Percentiles rank a stretch among this genome's conserved stretches.
Evolutionary conservation across 1,284 basidiomycete genomes (phyloP).

Genomic region (Malassezia restricta): DNA sequence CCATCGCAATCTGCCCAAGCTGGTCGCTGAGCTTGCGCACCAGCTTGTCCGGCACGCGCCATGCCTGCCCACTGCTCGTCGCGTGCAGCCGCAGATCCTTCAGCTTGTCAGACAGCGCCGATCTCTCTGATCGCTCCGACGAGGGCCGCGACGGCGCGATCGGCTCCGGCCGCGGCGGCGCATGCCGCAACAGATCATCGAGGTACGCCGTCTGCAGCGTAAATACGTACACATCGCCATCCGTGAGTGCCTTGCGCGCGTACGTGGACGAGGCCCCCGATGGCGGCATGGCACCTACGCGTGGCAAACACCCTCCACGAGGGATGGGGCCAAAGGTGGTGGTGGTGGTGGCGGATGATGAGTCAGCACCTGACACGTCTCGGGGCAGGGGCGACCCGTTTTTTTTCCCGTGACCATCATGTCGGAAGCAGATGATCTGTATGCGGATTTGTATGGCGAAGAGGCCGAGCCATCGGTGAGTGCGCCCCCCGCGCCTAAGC

Average conservation of each 20-base stretch:
- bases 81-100: constrained; percentile 19
- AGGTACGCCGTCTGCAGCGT: constrained; percentile 37
- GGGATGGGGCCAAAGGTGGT: no score
- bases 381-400: background rate
- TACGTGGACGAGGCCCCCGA: background rate
- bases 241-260: constrained; percentile 21
- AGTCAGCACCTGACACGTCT: background rate
- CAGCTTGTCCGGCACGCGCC: constrained; percentile 41
- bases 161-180: background rate
- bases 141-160: background rate
- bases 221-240: constrained; percentile 42
- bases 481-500: background rate
- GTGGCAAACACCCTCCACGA: no score
- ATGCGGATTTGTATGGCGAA: constrained; percentile 17
- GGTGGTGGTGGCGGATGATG: background rate
- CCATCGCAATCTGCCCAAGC: constrained; percentile 40
- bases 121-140: background rate
- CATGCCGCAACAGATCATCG: constrained; percentile 14
- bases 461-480: constrained; percentile 6
- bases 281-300: background rate
- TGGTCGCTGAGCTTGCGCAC: constrained; percentile 36
- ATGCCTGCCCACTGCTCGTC: constrained; percentile 15
- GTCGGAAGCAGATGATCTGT: constrained; percentile 18
- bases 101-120: constrained; percentile 26
- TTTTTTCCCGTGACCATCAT: background rate